Evolutionary conservation across 2,329 filamentous ascomycete genomes (phyloP), one percentile per base, ranked within the genome.

Genomic region (Aspergillus cejpii): DNA sequence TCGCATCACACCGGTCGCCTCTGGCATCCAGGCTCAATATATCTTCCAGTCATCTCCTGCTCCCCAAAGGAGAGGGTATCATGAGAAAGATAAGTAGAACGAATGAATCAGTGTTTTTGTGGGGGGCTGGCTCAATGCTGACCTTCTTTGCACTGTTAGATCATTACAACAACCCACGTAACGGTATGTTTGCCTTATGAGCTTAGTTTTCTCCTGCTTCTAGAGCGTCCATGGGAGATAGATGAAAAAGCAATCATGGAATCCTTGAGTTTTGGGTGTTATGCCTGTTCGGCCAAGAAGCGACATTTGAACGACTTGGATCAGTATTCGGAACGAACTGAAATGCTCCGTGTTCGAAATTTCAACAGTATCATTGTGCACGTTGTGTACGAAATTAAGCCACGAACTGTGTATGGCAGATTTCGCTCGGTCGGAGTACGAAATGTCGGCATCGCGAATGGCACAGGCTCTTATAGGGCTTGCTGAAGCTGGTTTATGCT

Each of bases 91-190:
- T 77, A 71, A 69, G 74, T 75, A 12, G 6, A 19, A 8, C 14
- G 37, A 26, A 12, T 20, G 29, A 37, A 43, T 40, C 4, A 15
- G 17, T 20, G 19, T 28, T 28, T 36, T 23, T 44, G 21, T 6
- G 6, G 11, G 7, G 24, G 2, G 17, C 27, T 14, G 10, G 24
- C 5, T 17, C 17, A 43, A 48, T 47, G n/a, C 46, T 56, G 47
- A 51, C 56, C 21, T 19, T 41, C 42, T 44, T 11, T 48, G 47
- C 43, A 76, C 73, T 86, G 54, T 77, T 94, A 54, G 87, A 94
- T 67, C 87, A 91, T 71, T 91, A 91, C 73, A 85, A 79, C 67
- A 78, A 79, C 57, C 85, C 85, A 21, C 80, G 85, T 53, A 89
- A 89, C 72, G 85, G 37, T 37, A 34, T 34, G 31, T 34, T 34